These are phyloP conservation scores for Fusarium citri DNA, from an alignment of 2,329 filamentous ascomycete genomes.

Conservation along the genomic window DNA sequence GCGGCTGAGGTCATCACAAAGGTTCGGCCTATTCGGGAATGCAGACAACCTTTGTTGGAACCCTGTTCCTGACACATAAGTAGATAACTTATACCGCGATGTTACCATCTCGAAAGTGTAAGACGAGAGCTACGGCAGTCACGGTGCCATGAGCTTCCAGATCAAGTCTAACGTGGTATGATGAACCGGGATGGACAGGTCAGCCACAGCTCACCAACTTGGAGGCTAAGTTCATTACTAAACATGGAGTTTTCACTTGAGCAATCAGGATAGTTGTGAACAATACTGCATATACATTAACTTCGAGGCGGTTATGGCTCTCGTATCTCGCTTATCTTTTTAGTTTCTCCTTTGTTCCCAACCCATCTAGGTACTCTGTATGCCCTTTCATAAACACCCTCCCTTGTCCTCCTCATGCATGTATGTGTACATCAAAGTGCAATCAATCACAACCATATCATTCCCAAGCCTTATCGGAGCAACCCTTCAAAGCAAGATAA, in stretches of 20 bases:
- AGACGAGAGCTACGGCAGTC: constrained; percentile 13
- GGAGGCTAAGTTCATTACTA: neutral
- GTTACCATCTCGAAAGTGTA: neutral
- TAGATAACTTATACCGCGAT: constrained; percentile 17
- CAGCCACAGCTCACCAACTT: constrained; percentile 11
- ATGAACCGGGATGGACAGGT: constrained; percentile 5
- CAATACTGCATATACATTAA: constrained; percentile 29
- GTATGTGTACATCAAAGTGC: constrained; percentile 28
- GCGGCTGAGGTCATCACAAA: constrained; percentile 25
- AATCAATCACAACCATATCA: constrained; percentile 23
- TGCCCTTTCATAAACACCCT: constrained; percentile 3
- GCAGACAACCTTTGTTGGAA: constrained; percentile 1
- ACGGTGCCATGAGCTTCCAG: constrained; percentile 1
- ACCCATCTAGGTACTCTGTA: neutral
- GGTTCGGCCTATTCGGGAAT: constrained; percentile 1
- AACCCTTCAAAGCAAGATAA: constrained; percentile 26
- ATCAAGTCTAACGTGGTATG: constrained; percentile 13
- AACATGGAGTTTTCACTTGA: constrained; percentile 9
- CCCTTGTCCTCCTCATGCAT: constrained; percentile 26
- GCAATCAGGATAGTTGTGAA: neutral
- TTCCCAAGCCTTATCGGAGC: constrained; percentile 23
- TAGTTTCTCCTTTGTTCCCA: constrained; percentile 8
- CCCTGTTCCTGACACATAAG: constrained; percentile 2
- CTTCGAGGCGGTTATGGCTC: constrained; percentile 26
- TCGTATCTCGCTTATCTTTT: constrained; percentile 22